Evolutionary conservation across 2,329 filamentous ascomycete genomes (phyloP).

Genomic region (Leptosphaerulina australis): DNA sequence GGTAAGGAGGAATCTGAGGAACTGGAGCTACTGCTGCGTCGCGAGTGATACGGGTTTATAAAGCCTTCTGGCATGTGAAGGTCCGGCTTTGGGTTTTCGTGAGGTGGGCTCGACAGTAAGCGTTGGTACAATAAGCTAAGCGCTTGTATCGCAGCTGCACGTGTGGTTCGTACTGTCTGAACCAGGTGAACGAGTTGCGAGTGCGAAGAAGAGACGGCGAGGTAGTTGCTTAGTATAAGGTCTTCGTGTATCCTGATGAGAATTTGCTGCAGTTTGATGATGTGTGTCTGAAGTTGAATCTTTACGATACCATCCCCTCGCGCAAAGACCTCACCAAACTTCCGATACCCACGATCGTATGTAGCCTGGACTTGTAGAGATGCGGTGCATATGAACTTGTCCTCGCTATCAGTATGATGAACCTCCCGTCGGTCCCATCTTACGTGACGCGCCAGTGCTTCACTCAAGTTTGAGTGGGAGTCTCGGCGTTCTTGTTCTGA

Average conservation of each 20-base stretch:
- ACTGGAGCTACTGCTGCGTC: conserved; percentile 13
- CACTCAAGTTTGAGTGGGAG: conserved; percentile 24
- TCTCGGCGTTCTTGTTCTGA: conserved; percentile 21
- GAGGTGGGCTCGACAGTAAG: conserved; percentile 22
- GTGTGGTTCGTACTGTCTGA: conserved; percentile 35
- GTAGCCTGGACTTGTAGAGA: conserved; percentile 34
- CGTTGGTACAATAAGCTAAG: conserved; percentile 39
- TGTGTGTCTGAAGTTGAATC: conserved; percentile 41
- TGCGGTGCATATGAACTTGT: conserved; percentile 35
- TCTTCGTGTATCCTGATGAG: conserved; percentile 41
- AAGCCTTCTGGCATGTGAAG: conserved; percentile 27
- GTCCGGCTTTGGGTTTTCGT: conserved; percentile 12
- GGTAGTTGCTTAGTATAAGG: conserved; percentile 30
- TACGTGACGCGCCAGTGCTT: conserved; percentile 14
- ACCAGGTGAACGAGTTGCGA: conserved; percentile 38
- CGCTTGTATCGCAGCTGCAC: conserved; percentile 36
- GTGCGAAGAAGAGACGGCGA: conserved; percentile 30
- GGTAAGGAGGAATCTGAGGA: background rate
- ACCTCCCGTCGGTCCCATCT: conserved; percentile 22
- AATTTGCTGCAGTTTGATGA: conserved; percentile 41
- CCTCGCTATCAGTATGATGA: conserved; percentile 35
- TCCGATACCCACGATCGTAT: conserved; percentile 39
- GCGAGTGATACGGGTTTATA: conserved; percentile 14
- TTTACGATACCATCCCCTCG: conserved; percentile 41
- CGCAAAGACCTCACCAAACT: conserved; percentile 39